These are phyloP conservation scores for Chenopodium quinoa DNA, from an alignment of 148 eudicot genomes.

Conservation along the genomic window DNA sequence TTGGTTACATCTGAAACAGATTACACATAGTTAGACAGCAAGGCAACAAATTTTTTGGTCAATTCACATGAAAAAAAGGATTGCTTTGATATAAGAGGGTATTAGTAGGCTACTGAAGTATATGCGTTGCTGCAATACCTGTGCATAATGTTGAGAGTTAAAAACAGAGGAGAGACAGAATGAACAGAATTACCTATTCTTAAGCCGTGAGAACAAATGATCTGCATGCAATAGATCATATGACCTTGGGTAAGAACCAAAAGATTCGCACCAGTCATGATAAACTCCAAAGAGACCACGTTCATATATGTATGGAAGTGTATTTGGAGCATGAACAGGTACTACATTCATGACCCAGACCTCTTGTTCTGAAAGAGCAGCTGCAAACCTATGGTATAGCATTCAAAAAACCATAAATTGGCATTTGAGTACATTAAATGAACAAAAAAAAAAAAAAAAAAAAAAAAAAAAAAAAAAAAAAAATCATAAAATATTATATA, in stretches of 20 bases:
- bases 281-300: constrained; percentile 88
- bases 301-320: constrained; percentile 89
- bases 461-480: no score
- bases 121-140: neutral
- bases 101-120: neutral
- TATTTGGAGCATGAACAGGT: constrained; percentile 86
- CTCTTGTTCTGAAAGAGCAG: constrained; percentile 70
- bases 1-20: constrained; percentile 70
- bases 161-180: neutral
- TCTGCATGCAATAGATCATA: constrained; percentile 94
- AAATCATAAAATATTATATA: neutral
- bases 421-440: neutral
- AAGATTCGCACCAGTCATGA: constrained; percentile 99
- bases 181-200: constrained; percentile 52
- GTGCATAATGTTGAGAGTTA: neutral
- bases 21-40: neutral
- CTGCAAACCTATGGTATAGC: constrained; percentile 69
- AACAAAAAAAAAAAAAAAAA: neutral
- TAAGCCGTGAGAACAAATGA: constrained; percentile 92
- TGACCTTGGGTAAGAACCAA: constrained; percentile 91
- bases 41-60: neutral
- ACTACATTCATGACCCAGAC: constrained; percentile 98
- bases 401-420: neutral
- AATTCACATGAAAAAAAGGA: neutral
- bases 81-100: neutral